phyloP scores from a whole-genome alignment of 495 filamentous ascomycete genomes.

The Hypoxylon intermedium region DNA sequence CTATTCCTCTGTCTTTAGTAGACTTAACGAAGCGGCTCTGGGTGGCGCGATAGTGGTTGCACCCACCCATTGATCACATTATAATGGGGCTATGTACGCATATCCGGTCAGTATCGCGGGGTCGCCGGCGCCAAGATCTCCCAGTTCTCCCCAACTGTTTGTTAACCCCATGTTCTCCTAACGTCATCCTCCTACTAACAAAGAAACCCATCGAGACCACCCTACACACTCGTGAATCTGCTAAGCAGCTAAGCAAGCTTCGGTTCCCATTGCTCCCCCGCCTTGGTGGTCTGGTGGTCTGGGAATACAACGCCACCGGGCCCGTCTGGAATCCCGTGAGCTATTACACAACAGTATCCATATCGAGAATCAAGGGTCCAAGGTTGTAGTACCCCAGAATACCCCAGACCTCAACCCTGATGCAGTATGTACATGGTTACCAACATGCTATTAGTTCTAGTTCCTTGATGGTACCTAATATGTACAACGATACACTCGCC shows the following conservation, averaged over 20 bases:
- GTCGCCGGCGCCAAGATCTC: slow-evolving; percentile 33
- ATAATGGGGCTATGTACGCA: slow-evolving; percentile 21
- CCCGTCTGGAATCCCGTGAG: slow-evolving; percentile 19
- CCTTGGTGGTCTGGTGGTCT: slow-evolving; percentile 1
- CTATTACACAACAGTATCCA: slow-evolving; percentile 6
- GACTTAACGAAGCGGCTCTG: slow-evolving; percentile 2
- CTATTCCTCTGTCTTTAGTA: slow-evolving; percentile 7
- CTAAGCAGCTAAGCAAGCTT: background rate
- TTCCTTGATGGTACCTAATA: no score
- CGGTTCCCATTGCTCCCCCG: background rate
- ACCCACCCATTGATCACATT: slow-evolving; percentile 18
- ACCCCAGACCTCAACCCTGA: slow-evolving; percentile 1
- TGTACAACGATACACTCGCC: background rate
- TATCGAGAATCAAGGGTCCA: background rate
- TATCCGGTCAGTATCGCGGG: slow-evolving; percentile 23
- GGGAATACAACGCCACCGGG: slow-evolving; percentile 9
- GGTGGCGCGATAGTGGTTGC: slow-evolving; percentile 23
- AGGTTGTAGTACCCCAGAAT: slow-evolving; percentile 14
- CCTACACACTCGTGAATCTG: slow-evolving; percentile 8
- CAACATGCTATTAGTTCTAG: background rate
- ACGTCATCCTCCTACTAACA: slow-evolving; percentile 30
- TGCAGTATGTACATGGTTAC: background rate
- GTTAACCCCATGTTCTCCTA: slow-evolving; percentile 12
- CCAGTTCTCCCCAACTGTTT: slow-evolving; percentile 16
- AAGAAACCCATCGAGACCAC: slow-evolving; percentile 28